Evolutionary conservation across 2,329 filamentous ascomycete species (phyloP).

Genomic region (Aureobasidium sp.): DNA sequence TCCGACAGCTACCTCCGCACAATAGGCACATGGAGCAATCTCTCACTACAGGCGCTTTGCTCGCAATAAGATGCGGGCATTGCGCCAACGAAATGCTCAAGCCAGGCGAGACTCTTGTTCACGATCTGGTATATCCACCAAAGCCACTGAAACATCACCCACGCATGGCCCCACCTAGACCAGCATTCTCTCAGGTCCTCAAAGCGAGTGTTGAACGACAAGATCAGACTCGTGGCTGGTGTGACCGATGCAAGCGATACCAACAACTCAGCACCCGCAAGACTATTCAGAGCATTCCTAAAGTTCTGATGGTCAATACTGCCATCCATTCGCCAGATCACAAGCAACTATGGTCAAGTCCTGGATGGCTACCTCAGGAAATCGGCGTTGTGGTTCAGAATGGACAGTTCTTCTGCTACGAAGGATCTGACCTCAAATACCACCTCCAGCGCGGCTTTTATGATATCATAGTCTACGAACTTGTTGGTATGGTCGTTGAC

Average conservation of each 20-base stretch:
- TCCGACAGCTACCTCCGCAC: constrained; percentile 55
- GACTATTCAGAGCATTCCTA: constrained; percentile 71
- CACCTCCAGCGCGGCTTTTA: constrained; percentile 73
- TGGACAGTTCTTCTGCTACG: constrained; percentile 90
- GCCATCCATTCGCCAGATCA: constrained; percentile 67
- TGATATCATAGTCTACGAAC: constrained; percentile 79
- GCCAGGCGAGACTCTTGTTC: constrained; percentile 70
- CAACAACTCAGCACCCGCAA: constrained; percentile 80
- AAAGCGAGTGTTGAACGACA: constrained; percentile 88
- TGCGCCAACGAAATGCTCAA: constrained; percentile 81
- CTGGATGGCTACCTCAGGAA: constrained; percentile 86
- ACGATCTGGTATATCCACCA: constrained; percentile 74
- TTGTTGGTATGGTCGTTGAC: constrained; percentile 82
- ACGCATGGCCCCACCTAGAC: constrained; percentile 36
- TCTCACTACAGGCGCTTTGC: constrained; percentile 62
- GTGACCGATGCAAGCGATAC: constrained; percentile 81
- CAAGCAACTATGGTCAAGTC: constrained; percentile 75
- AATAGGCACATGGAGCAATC: constrained; percentile 62
- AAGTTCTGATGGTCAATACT: constrained; percentile 79
- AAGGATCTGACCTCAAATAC: constrained; percentile 78
- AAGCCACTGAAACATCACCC: constrained; percentile 38
- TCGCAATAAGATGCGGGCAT: constrained; percentile 72
- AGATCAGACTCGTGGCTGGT: constrained; percentile 86
- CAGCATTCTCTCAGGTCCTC: constrained; percentile 77
- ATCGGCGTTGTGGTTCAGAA: constrained; percentile 86